phyloP scores from a whole-genome alignment of 768 basidiomycete species.

The Cyathus striatus region DNA sequence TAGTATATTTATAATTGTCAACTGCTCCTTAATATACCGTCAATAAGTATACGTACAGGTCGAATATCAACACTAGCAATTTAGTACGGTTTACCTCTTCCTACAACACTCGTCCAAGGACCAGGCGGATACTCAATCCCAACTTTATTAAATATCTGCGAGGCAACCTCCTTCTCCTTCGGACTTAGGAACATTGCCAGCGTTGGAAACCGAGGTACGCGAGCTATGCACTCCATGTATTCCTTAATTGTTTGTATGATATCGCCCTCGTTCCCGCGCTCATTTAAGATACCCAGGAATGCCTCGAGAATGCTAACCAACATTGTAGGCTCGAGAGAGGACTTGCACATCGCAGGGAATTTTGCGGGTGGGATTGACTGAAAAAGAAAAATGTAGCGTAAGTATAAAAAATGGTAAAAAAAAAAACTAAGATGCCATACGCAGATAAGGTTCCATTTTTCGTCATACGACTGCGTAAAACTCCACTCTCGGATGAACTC shows the following conservation, averaged over 20 bases:
- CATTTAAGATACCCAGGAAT: constrained; percentile 30
- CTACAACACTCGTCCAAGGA: constrained; percentile 20
- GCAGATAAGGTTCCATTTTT: constrained; percentile 54
- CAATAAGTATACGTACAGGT: too few relatives aligned
- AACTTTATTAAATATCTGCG: constrained; percentile 39
- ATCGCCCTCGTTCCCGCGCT: constrained; percentile 8
- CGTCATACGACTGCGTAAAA: constrained; percentile 26
- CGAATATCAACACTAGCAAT: too few relatives aligned
- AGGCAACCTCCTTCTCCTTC: constrained; percentile 45
- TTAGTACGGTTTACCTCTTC: too few relatives aligned
- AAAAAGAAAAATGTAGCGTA: background rate
- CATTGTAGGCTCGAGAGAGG: constrained; percentile 62
- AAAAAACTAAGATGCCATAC: too few relatives aligned
- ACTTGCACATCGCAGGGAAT: constrained; percentile 62
- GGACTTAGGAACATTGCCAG: constrained; percentile 58
- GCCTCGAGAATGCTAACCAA: constrained; percentile 54
- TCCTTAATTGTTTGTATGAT: constrained; percentile 21
- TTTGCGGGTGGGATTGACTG: constrained; percentile 52
- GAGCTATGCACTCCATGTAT: constrained; percentile 50
- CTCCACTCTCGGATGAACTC: constrained; percentile 64
- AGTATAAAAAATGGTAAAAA: constrained; percentile 6
- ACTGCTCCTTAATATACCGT: too few relatives aligned
- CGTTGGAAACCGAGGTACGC: constrained; percentile 58
- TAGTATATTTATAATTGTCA: too few relatives aligned
- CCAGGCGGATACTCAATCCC: constrained; percentile 19